phyloP scores from a whole-genome alignment of 1,284 basidiomycete species.

The Xerocomus cyaneibrunnescens region DNA sequence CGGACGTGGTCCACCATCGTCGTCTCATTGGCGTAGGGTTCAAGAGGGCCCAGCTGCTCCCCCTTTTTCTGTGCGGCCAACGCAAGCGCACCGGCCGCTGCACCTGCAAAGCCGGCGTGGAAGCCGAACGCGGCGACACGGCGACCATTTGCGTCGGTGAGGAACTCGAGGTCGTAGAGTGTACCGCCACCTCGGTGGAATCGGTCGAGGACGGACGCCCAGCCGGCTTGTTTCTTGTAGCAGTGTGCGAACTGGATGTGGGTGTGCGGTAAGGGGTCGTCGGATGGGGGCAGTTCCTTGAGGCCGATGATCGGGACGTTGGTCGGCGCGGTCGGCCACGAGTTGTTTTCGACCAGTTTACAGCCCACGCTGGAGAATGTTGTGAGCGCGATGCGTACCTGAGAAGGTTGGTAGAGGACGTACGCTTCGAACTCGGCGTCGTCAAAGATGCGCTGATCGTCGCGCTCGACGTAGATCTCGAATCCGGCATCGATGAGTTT shows the following conservation, averaged over 20 bases:
- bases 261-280: constrained; percentile 83
- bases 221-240: constrained; percentile 96
- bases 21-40: constrained; percentile 80
- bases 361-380: constrained; percentile 72
- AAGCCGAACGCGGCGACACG: constrained; percentile 99
- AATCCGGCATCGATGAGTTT: constrained; percentile 91
- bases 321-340: constrained; percentile 82
- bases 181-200: constrained; percentile 88
- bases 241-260: constrained; percentile 99
- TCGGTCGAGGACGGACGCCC: constrained; percentile 85
- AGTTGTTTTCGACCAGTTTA: constrained; percentile 85
- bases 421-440: constrained; percentile 93
- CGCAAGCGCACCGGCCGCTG: constrained; percentile 90
- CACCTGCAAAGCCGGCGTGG: constrained; percentile 97
- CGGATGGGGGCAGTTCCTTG: constrained; percentile 90
- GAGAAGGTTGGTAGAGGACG: constrained; percentile 28
- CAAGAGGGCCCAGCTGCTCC: constrained; percentile 63
- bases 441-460: constrained; percentile 94
- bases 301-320: constrained; percentile 89
- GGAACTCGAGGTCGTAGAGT: constrained; percentile 96
- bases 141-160: constrained; percentile 81
- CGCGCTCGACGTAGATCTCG: constrained; percentile 89
- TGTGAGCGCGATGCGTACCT: background rate
- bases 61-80: constrained; percentile 69
- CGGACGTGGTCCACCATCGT: constrained; percentile 81